Conservation (phyloP, 345 rosid genomes). For the Hevea brasiliensis region DNA sequence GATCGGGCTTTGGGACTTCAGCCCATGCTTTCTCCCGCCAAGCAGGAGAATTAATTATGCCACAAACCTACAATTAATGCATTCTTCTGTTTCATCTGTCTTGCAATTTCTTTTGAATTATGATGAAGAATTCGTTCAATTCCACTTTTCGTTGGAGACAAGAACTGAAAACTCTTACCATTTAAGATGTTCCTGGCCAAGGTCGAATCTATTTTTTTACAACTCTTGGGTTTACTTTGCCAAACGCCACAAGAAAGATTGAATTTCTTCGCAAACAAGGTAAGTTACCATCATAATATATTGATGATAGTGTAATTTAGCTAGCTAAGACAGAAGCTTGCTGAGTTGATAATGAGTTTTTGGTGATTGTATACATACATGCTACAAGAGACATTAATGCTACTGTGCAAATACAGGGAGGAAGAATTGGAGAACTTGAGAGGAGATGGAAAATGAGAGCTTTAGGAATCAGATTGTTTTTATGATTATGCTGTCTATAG, state of each 20-base stretch:
- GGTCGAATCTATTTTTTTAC: slow-evolving; percentile 45
- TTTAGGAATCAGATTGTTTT: slow-evolving; percentile 41
- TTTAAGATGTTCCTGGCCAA: slow-evolving; percentile 43
- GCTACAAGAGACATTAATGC: slow-evolving; percentile 38
- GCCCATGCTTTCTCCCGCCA: too few species aligned
- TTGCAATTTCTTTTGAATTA: too few species aligned
- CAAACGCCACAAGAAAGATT: slow-evolving; percentile 28
- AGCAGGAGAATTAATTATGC: too few species aligned
- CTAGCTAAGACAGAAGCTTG: neutral
- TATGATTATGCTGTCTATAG: slow-evolving; percentile 49
- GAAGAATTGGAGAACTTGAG: slow-evolving; percentile 40
- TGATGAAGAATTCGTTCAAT: too few species aligned
- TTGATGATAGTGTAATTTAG: neutral
- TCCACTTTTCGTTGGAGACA: too few species aligned
- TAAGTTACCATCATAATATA: neutral
- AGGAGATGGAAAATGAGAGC: slow-evolving; percentile 44
- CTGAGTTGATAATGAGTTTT: neutral
- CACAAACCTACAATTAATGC: too few species aligned
- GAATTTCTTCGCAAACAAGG: slow-evolving; percentile 49
- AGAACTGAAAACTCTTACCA: slow-evolving; percentile 40
- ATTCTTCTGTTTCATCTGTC: too few species aligned
- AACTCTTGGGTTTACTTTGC: slow-evolving; percentile 51
- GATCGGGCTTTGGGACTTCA: too few species aligned
- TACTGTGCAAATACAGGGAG: slow-evolving; percentile 39
- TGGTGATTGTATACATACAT: slow-evolving; percentile 21